Evolutionary conservation across 257 asterid species (phyloP).

Genomic region (Asclepias syriaca): DNA sequence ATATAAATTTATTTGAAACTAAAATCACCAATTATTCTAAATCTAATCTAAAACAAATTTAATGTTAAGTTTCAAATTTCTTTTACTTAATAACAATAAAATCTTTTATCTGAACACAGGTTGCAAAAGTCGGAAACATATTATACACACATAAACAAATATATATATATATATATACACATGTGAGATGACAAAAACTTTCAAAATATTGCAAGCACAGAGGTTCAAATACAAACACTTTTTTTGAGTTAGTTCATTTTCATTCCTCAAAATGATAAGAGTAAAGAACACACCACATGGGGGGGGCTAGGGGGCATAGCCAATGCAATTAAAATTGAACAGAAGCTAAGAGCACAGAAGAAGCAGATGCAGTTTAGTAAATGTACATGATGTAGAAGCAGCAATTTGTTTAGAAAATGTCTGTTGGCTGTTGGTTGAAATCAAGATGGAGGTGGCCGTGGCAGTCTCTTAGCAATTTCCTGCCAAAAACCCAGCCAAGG

Average conservation of each 20-base stretch:
- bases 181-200: too few relatives aligned
- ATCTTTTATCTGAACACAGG: too few relatives aligned
- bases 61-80: too few relatives aligned
- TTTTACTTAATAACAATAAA: too few relatives aligned
- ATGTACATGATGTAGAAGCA: constrained; percentile 42
- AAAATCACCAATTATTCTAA: too few relatives aligned
- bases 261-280: constrained; percentile 1
- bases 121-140: too few relatives aligned
- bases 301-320: not conserved
- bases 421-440: not conserved
- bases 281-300: not conserved
- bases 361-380: constrained; percentile 20
- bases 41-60: too few relatives aligned
- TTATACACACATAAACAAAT: too few relatives aligned
- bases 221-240: not conserved
- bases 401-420: constrained; percentile 23
- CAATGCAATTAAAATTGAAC: not conserved
- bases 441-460: constrained; percentile 62
- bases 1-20: too few relatives aligned
- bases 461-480: constrained; percentile 82
- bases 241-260: not conserved
- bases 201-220: not conserved
- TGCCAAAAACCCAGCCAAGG: constrained; percentile 19
- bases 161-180: too few relatives aligned
- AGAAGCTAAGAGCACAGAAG: not conserved